phyloP scores from a whole-genome alignment of 257 asterid genomes.

The Jacaranda mimosifolia region DNA sequence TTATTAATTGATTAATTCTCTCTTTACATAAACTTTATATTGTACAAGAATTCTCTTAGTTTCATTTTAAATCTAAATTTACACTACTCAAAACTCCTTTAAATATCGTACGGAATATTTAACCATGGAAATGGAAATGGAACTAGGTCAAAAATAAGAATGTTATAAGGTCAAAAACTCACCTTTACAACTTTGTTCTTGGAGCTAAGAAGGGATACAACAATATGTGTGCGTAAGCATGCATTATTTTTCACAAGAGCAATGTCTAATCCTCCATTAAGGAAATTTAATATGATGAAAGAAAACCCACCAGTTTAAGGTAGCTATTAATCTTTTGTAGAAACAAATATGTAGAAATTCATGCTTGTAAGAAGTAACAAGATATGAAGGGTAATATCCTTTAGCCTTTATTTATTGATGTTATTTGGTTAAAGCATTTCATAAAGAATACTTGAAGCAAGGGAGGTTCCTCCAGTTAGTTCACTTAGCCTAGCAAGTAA shows the following conservation, averaged over 20 bases:
- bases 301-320: background rate
- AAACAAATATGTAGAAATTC: background rate
- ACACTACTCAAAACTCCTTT: no score
- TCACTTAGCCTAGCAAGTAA: conserved; percentile 87
- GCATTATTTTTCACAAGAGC: conserved; percentile 96
- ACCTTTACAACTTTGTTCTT: conserved; percentile 44
- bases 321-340: background rate
- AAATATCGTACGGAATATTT: no score
- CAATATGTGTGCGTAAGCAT: conserved; percentile 73
- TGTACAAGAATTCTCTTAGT: no score
- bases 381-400: background rate
- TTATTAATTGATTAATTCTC: no score
- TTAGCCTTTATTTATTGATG: conserved; percentile 17
- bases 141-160: background rate
- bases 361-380: no score
- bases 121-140: no score
- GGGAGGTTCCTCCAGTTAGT: conserved; percentile 95
- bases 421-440: conserved; percentile 27
- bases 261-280: conserved; percentile 63
- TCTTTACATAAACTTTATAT: no score
- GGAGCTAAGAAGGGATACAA: conserved; percentile 75
- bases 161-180: conserved; percentile 16
- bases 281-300: conserved; percentile 47
- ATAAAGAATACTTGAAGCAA: conserved; percentile 85
- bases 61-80: no score